Conservation (phyloP, 202 grass and related monocot species). For the Hordeum pubiflorum region DNA sequence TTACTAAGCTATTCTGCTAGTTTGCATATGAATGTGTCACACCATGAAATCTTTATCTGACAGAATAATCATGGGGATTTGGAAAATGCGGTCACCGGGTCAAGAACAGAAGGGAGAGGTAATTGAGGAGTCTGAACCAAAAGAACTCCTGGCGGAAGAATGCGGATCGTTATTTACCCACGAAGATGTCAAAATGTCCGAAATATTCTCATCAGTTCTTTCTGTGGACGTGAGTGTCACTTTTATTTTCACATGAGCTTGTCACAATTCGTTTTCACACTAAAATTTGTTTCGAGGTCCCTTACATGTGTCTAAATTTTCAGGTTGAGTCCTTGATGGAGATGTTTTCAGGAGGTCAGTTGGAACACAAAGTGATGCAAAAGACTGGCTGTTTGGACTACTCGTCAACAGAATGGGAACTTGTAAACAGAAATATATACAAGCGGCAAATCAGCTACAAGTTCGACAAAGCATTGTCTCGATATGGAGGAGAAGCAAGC, state of each 20-base stretch:
- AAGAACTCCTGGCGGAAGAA: slow-evolving; percentile 41
- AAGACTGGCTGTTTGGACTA: slow-evolving; percentile 58
- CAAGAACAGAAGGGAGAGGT: slow-evolving; percentile 45
- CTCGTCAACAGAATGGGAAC: slow-evolving; percentile 53
- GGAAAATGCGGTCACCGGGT: slow-evolving; percentile 49
- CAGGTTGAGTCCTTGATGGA: slow-evolving; percentile 58
- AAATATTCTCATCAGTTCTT: slow-evolving; percentile 45
- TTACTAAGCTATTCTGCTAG: neutral
- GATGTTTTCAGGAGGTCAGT: slow-evolving; percentile 59
- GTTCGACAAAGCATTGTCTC: slow-evolving; percentile 51
- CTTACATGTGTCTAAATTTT: neutral
- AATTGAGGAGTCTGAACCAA: slow-evolving; percentile 37
- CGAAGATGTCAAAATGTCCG: slow-evolving; percentile 60
- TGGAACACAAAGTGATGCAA: slow-evolving; percentile 60
- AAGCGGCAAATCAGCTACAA: slow-evolving; percentile 52
- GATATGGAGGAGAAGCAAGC: slow-evolving; percentile 53
- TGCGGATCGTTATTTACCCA: slow-evolving; percentile 34
- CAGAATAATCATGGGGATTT: slow-evolving; percentile 63
- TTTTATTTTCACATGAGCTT: slow-evolving; percentile 1
- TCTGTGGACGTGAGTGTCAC: slow-evolving; percentile 42
- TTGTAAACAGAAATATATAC: slow-evolving; percentile 38
- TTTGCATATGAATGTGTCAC: neutral
- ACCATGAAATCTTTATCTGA: neutral
- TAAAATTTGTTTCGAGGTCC: slow-evolving; percentile 1
- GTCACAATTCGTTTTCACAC: neutral